phyloP scores from a whole-genome alignment of 2,329 filamentous ascomycete species.

The Fusarium sp. region DNA sequence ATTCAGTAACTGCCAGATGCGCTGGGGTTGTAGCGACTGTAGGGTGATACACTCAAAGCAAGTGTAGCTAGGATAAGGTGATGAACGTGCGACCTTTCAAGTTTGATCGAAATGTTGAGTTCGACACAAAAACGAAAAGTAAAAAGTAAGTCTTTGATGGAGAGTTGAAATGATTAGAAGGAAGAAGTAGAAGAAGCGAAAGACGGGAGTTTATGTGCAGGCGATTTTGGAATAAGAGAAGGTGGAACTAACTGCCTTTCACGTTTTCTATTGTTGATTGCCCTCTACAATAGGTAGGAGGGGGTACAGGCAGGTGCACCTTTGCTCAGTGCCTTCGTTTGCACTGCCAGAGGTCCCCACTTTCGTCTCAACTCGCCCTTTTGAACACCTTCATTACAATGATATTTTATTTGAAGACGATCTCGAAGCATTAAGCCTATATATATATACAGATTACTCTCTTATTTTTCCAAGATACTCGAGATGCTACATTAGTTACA shows the following conservation, averaged over 20 bases:
- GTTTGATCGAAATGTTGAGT: background rate
- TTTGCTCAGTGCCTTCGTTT: background rate
- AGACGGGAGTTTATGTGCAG: conserved; percentile 1
- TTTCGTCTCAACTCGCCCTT: background rate
- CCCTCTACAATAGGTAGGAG: too few relatives aligned
- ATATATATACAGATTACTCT: too few relatives aligned
- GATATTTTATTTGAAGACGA: too few relatives aligned
- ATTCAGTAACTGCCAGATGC: background rate
- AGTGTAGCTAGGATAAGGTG: background rate
- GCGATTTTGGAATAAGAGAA: background rate
- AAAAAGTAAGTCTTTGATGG: background rate
- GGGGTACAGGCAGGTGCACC: too few relatives aligned
- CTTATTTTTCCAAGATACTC: too few relatives aligned
- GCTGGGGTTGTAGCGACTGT: background rate
- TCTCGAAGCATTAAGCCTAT: too few relatives aligned
- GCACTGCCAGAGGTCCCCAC: background rate
- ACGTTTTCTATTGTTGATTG: background rate
- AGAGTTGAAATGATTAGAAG: background rate
- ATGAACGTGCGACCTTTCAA: background rate
- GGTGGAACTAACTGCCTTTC: background rate
- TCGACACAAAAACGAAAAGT: background rate
- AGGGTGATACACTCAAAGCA: background rate
- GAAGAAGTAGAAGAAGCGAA: background rate
- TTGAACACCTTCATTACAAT: background rate
- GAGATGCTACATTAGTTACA: too few relatives aligned